Conservation (phyloP, 257 asterid species). For the Capsicum pubescens region DNA sequence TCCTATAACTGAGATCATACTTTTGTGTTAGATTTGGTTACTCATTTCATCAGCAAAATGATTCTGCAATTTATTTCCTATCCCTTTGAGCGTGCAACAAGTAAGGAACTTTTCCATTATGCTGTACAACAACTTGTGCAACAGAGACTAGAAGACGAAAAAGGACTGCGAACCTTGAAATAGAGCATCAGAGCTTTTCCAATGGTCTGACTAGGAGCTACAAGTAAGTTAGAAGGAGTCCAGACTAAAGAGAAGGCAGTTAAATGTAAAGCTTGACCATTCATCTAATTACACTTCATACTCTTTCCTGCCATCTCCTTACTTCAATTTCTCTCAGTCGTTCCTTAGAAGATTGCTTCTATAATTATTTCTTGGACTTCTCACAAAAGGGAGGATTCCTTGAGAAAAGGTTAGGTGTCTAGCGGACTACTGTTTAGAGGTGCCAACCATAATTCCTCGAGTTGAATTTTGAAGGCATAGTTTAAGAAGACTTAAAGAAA, state of each 20-base stretch:
- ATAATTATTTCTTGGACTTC: not conserved
- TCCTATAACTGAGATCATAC: not conserved
- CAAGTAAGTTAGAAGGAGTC: not conserved
- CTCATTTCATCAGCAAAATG: not conserved
- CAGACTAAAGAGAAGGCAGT: not conserved
- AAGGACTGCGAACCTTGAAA: not conserved
- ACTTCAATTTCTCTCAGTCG: not conserved
- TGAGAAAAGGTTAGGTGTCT: not conserved
- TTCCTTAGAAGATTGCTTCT: not conserved
- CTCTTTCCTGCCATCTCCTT: not conserved
- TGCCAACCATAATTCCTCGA: not conserved
- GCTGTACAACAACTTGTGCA: not conserved
- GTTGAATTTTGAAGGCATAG: not conserved
- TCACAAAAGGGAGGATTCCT: not conserved
- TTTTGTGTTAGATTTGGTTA: not conserved
- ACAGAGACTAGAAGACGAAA: not conserved
- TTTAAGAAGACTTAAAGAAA: too few species aligned
- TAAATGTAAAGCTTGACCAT: not conserved
- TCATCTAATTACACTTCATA: not conserved
- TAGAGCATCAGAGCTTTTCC: not conserved
- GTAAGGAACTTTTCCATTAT: not conserved
- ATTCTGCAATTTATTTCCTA: not conserved
- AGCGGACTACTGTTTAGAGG: slow-evolving; percentile 1
- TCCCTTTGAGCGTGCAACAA: not conserved
- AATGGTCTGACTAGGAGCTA: not conserved